These are phyloP conservation scores for Gentiana straminea DNA, from an alignment of 257 asterid species.

Conservation along the genomic window DNA sequence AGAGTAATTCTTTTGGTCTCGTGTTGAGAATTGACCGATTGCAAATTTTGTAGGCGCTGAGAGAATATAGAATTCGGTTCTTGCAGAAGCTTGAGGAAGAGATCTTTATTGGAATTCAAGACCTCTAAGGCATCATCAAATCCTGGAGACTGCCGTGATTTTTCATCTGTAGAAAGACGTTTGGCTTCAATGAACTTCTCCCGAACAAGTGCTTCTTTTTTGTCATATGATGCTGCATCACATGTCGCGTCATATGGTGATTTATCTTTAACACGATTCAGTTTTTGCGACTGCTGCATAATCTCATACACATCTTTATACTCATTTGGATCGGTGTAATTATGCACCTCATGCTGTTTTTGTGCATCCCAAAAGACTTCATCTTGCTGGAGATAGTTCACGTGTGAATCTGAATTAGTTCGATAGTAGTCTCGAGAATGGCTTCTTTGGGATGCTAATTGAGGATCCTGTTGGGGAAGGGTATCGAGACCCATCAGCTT, in stretches of 20 bases:
- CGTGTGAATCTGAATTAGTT: constrained; percentile 51
- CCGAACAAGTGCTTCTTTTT: constrained; percentile 74
- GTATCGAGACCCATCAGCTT: constrained; percentile 97
- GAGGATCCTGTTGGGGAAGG: constrained; percentile 62
- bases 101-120: constrained; percentile 73
- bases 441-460: constrained; percentile 33
- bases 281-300: constrained; percentile 43
- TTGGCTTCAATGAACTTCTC: constrained; percentile 90
- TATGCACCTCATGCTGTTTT: constrained; percentile 20
- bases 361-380: constrained; percentile 31
- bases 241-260: constrained; percentile 42
- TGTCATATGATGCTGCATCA: constrained; percentile 31
- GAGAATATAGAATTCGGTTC: constrained; percentile 75
- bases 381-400: constrained; percentile 58
- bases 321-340: constrained; percentile 37
- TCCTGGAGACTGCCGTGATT: constrained; percentile 70
- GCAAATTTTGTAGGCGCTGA: constrained; percentile 43
- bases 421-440: constrained; percentile 37
- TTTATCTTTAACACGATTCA: constrained; percentile 20
- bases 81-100: constrained; percentile 77
- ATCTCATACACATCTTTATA: constrained; percentile 61
- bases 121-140: constrained; percentile 88
- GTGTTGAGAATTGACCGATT: constrained; percentile 50
- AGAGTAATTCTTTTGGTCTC: constrained; percentile 86
- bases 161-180: constrained; percentile 69